Base-by-base conservation (phyloP, 139 green algal genomes). In the Coccomyxa sp. region DNA sequence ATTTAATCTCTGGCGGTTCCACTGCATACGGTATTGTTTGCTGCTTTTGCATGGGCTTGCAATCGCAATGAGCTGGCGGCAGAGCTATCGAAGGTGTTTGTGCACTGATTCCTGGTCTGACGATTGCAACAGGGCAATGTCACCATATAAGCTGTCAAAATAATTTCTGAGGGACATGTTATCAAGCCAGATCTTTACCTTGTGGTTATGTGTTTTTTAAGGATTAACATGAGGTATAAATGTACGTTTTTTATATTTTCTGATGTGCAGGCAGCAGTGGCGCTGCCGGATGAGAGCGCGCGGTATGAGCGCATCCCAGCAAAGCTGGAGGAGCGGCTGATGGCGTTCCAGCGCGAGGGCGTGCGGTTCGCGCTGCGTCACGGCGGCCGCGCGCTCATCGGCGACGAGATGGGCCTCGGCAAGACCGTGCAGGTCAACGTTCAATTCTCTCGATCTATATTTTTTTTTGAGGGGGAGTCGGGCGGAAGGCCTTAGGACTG, bases 311-410 rank as follows among this genome's bases (percentile, higher is more conserved):
- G 68, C n/a, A 83, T 93, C 30, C 90, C 90, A 16, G n/a, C 27
- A 21, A 63, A 15, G 25, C 79, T 94, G 71, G 80, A 87, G 79
- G 60, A 83, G 51, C 80, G 87, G 71, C 85, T 94, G 38, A 90
- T 93, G 88, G 68, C 66, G 0, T 94, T 94, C 77, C 90, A 95
- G 87, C 88, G 90, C 0, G 89, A 94, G 60, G 94, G 94, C 13
- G 90, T 97, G n/a, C 81, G 85, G 77, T 97, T 95, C 86, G 92
- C 84, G 23, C 89, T 98, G 57, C 67, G 78, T 13, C 86, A 83
- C 0, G 94, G 94, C 17, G 94, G 94, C 10, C 79, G 94, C 21
- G 89, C 90, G 23, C 89, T 98, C 67, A 89, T 97, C 13, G 93
- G 89, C 58, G 89, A 92, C 74, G 89, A 91, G 25, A 86, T 86